phyloP scores from a whole-genome alignment of 2,329 filamentous ascomycete species.

The Corinectria fuckeliana region DNA sequence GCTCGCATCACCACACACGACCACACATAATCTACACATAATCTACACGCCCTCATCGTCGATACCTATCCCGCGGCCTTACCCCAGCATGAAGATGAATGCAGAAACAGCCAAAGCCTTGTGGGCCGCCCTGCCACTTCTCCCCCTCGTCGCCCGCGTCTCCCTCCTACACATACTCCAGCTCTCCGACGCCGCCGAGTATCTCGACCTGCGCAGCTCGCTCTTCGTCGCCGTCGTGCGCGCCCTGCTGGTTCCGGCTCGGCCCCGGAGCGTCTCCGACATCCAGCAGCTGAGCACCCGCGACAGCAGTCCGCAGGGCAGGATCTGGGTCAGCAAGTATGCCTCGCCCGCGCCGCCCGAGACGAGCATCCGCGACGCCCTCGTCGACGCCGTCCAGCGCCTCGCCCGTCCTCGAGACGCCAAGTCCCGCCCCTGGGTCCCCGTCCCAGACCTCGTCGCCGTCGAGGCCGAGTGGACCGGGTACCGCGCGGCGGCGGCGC shows the following conservation, averaged over 20 bases:
- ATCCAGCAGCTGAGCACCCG: conserved; percentile 68
- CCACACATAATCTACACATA: no score
- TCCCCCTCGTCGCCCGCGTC: conserved; percentile 69
- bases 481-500: conserved; percentile 62
- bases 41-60: not conserved
- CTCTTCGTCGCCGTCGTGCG: conserved; percentile 76
- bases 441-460: conserved; percentile 59
- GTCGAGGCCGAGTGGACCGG: conserved; percentile 81
- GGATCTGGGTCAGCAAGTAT: conserved; percentile 81
- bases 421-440: conserved; percentile 17
- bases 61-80: not conserved
- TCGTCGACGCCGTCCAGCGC: conserved; percentile 60
- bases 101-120: conserved; percentile 28
- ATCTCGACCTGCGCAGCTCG: conserved; percentile 80
- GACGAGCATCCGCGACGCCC: conserved; percentile 60
- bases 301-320: conserved; percentile 75
- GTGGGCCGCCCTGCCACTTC: conserved; percentile 54
- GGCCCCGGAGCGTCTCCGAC: conserved; percentile 60
- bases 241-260: conserved; percentile 59
- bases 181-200: conserved; percentile 72
- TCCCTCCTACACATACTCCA: conserved; percentile 69
- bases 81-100: conserved; percentile 11
- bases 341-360: conserved; percentile 66
- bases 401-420: conserved; percentile 27
- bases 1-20: no score